These are phyloP conservation scores for Davidsoniella australis DNA, from an alignment of 2,329 filamentous ascomycete species.

Conservation along the genomic window DNA sequence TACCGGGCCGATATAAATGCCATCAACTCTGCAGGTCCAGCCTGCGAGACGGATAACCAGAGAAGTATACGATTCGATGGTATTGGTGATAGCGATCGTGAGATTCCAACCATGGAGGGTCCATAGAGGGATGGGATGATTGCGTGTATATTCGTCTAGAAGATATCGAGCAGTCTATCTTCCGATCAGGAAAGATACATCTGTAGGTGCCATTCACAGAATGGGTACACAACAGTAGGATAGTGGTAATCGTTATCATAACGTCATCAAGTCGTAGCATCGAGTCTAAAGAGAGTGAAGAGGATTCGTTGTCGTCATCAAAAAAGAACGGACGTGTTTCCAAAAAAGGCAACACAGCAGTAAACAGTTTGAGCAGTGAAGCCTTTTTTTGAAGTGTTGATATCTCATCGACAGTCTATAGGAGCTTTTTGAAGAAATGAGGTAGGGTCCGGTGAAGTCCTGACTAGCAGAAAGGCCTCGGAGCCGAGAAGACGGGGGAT, in stretches of 20 bases:
- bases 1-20: too few species aligned
- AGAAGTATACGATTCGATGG: too few species aligned
- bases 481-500: not conserved
- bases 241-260: not conserved
- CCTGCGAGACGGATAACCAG: too few species aligned
- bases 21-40: too few species aligned
- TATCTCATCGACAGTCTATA: not conserved
- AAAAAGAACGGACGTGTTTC: not conserved
- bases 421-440: constrained; percentile 1
- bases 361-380: too few species aligned
- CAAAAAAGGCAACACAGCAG: too few species aligned
- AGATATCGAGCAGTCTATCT: not conserved
- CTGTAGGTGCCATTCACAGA: not conserved
- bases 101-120: too few species aligned
- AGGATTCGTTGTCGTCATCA: not conserved
- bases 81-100: too few species aligned
- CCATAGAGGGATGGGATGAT: too few species aligned
- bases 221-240: not conserved
- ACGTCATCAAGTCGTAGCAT: constrained; percentile 5
- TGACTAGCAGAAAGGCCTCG: too few species aligned
- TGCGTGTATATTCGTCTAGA: constrained; percentile 6
- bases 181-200: constrained; percentile 3
- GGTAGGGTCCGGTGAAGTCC: not conserved
- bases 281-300: not conserved
- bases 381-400: too few species aligned